Percentiles rank a stretch among this genome's conserved stretches.
Evolutionary conservation across 140 eudicot species (phyloP).

Genomic region (Cichorium intybus): DNA sequence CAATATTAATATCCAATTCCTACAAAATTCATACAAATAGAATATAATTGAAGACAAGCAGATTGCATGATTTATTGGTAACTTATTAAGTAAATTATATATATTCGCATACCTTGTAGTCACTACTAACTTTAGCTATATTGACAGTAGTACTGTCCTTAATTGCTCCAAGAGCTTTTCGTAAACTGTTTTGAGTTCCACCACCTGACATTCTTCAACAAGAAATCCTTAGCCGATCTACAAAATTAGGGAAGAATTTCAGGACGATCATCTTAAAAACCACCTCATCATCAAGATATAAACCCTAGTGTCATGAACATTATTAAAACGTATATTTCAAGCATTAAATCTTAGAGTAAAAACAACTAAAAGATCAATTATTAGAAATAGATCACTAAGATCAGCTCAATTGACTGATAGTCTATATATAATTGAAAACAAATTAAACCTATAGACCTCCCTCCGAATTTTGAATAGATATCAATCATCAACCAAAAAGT

Average conservation of each 20-base stretch:
- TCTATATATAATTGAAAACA: neutral
- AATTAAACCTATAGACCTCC: neutral
- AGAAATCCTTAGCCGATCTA: neutral
- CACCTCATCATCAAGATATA: conserved; percentile 1
- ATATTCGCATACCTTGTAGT: conserved; percentile 63
- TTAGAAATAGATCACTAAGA: conserved; percentile 2
- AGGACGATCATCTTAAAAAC: neutral
- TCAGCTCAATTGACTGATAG: conserved; percentile 6
- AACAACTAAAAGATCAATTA: neutral
- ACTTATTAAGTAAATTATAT: neutral
- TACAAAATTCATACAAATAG: conserved; percentile 15
- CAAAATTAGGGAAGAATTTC: neutral
- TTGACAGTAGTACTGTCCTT: conserved; percentile 95
- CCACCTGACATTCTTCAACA: conserved; percentile 65
- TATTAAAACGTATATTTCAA: neutral
- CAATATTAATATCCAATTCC: conserved; percentile 84
- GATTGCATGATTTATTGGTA: neutral
- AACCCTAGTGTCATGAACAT: neutral
- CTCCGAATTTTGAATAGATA: neutral
- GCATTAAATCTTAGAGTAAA: too few relatives aligned
- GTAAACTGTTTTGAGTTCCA: conserved; percentile 69
- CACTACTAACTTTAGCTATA: conserved; percentile 93
- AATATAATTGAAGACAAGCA: neutral
- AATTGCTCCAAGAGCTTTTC: conserved; percentile 90
- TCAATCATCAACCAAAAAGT: neutral